Evolutionary conservation across 176 grass and related monocot genomes (phyloP).

Genomic region (Aegilops bicornis): DNA sequence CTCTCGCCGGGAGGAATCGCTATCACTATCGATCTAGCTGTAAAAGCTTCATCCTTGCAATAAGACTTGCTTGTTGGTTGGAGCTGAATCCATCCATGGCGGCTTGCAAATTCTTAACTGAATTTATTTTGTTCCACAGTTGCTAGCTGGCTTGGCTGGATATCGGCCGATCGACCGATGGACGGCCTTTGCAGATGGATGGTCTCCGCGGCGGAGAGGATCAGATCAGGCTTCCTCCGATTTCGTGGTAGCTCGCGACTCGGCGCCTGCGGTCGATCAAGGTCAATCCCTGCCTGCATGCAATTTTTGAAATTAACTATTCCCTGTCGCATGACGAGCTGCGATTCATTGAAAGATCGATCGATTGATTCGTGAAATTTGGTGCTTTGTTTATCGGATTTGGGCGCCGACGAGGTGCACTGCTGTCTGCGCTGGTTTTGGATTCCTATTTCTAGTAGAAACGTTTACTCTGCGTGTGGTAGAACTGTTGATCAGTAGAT

Average conservation of each 20-base stretch:
- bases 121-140: background rate
- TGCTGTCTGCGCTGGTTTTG: background rate
- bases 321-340: background rate
- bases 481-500: background rate
- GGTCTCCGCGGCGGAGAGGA: background rate
- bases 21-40: background rate
- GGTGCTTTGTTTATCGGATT: background rate
- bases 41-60: slow-evolving; percentile 30
- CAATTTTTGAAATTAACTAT: background rate
- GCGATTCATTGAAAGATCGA: background rate
- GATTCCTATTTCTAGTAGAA: background rate
- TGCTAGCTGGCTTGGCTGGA: background rate
- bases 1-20: background rate
- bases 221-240: background rate
- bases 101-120: slow-evolving; percentile 2
- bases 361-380: background rate
- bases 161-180: background rate
- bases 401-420: background rate
- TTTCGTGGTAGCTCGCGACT: background rate
- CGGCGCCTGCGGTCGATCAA: too few relatives aligned
- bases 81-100: background rate
- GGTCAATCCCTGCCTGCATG: background rate
- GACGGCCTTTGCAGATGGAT: background rate
- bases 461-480: background rate
- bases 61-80: slow-evolving; percentile 19